phyloP scores from a whole-genome alignment of 192 early-diverging fungal genomes.

The Pilobolus umbonatus region DNA sequence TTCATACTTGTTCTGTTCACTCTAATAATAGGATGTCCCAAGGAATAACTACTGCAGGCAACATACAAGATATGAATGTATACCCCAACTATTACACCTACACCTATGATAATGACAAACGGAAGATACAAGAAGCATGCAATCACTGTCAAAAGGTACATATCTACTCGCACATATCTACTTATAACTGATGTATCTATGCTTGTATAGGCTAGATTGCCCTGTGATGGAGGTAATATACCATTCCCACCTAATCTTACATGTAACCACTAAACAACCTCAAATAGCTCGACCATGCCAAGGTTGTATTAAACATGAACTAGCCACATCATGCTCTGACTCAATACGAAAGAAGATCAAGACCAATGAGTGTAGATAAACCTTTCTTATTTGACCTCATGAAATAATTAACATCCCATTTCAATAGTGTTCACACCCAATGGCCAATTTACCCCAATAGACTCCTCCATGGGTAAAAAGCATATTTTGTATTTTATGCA shows the following conservation, averaged over 20 bases:
- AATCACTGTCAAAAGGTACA: conserved; percentile 15
- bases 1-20: too few relatives aligned
- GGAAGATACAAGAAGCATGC: not conserved
- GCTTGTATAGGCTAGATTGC: conserved; percentile 6
- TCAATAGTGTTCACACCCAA: not conserved
- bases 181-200: not conserved
- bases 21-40: not conserved
- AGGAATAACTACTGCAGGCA: not conserved
- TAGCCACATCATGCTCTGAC: conserved; percentile 72
- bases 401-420: not conserved
- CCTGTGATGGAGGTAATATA: conserved; percentile 15
- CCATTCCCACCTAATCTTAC: not conserved
- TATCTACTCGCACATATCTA: not conserved
- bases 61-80: not conserved
- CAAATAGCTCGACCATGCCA: conserved; percentile 73
- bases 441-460: conserved; percentile 3
- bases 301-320: conserved; percentile 79
- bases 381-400: not conserved
- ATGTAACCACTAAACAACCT: not conserved
- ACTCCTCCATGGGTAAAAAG: conserved; percentile 11
- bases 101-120: not conserved
- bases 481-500: not conserved
- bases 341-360: conserved; percentile 83
- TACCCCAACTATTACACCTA: not conserved
- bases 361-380: conserved; percentile 11